Conservation (phyloP, 768 basidiomycete genomes). For the Punctularia strigosozonata region DNA sequence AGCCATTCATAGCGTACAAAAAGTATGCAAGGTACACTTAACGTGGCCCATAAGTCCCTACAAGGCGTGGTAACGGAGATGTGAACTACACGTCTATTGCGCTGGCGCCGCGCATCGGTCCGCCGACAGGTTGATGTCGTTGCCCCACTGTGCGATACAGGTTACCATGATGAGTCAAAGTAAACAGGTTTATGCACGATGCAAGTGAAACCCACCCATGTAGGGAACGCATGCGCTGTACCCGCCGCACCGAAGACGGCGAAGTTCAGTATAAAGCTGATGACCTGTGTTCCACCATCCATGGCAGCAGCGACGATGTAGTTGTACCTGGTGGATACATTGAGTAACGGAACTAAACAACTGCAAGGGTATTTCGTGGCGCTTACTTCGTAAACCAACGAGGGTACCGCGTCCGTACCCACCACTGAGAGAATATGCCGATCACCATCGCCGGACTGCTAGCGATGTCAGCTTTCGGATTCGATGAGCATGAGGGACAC, state of each 20-base stretch:
- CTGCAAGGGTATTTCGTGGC: not conserved
- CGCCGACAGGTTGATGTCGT: too few species aligned
- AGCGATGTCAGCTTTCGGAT: too few species aligned
- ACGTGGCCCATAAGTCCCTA: too few species aligned
- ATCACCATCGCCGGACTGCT: conserved; percentile 8
- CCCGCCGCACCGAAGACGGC: conserved; percentile 20
- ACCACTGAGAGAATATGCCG: conserved; percentile 10
- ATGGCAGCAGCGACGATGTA: conserved; percentile 23
- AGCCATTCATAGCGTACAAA: too few species aligned
- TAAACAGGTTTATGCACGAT: not conserved
- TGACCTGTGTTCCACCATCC: conserved; percentile 22
- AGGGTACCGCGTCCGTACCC: conserved; percentile 15
- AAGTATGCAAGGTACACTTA: too few species aligned
- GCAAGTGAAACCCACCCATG: conserved; percentile 7
- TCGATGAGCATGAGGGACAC: too few species aligned
- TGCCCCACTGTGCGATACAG: too few species aligned
- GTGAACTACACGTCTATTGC: too few species aligned
- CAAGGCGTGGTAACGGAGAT: too few species aligned
- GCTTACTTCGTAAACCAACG: conserved; percentile 19
- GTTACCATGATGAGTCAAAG: not conserved
- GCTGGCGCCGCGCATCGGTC: too few species aligned
- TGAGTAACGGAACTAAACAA: conserved; percentile 1
- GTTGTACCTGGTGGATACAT: conserved; percentile 8
- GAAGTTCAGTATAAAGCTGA: conserved; percentile 23
- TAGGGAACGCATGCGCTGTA: conserved; percentile 9